Conservation (phyloP, 2,329 filamentous ascomycete species). For the Colletotrichum karsti region DNA sequence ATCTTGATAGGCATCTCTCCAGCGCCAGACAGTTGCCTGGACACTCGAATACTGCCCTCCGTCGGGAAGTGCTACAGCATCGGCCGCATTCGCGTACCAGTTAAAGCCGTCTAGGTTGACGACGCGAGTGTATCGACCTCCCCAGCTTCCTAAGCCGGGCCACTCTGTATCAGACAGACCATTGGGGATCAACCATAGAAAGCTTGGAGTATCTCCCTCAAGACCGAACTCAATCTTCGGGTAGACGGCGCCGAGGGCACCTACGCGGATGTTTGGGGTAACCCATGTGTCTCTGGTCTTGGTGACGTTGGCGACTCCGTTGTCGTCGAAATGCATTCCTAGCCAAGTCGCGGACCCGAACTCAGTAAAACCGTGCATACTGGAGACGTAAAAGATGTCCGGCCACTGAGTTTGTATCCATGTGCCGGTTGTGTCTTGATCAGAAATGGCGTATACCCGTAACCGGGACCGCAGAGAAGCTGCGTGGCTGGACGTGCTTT, state of each 20-base stretch:
- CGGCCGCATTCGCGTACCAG: background rate
- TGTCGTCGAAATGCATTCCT: slow-evolving; percentile 53
- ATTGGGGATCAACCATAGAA: slow-evolving; percentile 58
- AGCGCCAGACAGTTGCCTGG: slow-evolving; percentile 51
- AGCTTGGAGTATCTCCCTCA: slow-evolving; percentile 61
- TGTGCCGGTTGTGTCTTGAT: slow-evolving; percentile 64
- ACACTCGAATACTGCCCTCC: slow-evolving; percentile 22
- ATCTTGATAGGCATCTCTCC: slow-evolving; percentile 48
- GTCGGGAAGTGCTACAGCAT: background rate
- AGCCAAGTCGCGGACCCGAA: slow-evolving; percentile 64
- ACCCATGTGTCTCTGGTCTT: slow-evolving; percentile 58
- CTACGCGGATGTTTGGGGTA: slow-evolving; percentile 59
- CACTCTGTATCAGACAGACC: slow-evolving; percentile 54
- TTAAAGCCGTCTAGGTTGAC: slow-evolving; percentile 34
- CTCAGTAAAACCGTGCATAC: slow-evolving; percentile 63
- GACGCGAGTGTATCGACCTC: slow-evolving; percentile 50
- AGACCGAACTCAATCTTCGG: slow-evolving; percentile 57
- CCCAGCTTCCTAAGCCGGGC: slow-evolving; percentile 58
- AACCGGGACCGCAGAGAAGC: slow-evolving; percentile 48
- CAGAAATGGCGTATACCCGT: slow-evolving; percentile 64
- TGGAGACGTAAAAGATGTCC: slow-evolving; percentile 63
- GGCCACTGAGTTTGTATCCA: slow-evolving; percentile 65
- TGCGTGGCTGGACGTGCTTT: slow-evolving; percentile 41
- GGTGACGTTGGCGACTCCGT: slow-evolving; percentile 53
- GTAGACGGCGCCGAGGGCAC: slow-evolving; percentile 51